Evolutionary conservation across 1,139 yeast genomes (phyloP).

Genomic region (Geotrichum australiense): DNA sequence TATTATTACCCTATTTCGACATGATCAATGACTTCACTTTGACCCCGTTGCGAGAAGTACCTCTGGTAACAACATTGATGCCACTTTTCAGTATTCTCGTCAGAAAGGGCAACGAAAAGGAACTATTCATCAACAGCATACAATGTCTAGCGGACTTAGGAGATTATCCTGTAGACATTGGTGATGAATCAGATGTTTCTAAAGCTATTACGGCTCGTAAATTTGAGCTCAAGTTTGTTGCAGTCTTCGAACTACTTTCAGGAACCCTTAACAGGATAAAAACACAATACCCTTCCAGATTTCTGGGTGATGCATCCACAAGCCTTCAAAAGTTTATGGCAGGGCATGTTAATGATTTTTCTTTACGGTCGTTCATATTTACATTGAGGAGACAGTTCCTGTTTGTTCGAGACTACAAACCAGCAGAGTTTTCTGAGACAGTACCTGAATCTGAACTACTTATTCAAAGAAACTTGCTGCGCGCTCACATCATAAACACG

Average conservation of each 20-base stretch:
- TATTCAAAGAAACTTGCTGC: slow-evolving; percentile 39
- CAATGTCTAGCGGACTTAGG: slow-evolving; percentile 46
- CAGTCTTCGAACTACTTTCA: slow-evolving; percentile 53
- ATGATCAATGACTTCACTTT: slow-evolving; percentile 24
- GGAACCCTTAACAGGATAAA: slow-evolving; percentile 48
- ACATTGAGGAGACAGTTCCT: slow-evolving; percentile 54
- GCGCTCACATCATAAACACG: slow-evolving; percentile 41
- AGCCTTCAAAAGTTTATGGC: slow-evolving; percentile 48
- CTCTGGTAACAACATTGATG: slow-evolving; percentile 33
- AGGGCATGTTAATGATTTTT: slow-evolving; percentile 34
- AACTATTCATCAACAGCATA: slow-evolving; percentile 59
- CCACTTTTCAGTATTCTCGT: slow-evolving; percentile 56
- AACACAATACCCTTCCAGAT: slow-evolving; percentile 70
- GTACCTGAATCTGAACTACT: slow-evolving; percentile 32
- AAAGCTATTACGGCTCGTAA: slow-evolving; percentile 37
- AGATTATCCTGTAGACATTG: slow-evolving; percentile 25
- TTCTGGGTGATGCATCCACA: slow-evolving; percentile 57
- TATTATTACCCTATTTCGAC: slow-evolving; percentile 41
- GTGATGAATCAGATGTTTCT: slow-evolving; percentile 15
- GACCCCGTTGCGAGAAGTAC: slow-evolving; percentile 22
- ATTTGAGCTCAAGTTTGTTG: slow-evolving; percentile 54
- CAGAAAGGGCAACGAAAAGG: slow-evolving; percentile 68
- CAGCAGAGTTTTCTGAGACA: slow-evolving; percentile 35
- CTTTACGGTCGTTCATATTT: slow-evolving; percentile 38
- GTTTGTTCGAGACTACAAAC: slow-evolving; percentile 59